phyloP scores from a whole-genome alignment of 139 green algal genomes.

The Chlorella sorokiniana region DNA sequence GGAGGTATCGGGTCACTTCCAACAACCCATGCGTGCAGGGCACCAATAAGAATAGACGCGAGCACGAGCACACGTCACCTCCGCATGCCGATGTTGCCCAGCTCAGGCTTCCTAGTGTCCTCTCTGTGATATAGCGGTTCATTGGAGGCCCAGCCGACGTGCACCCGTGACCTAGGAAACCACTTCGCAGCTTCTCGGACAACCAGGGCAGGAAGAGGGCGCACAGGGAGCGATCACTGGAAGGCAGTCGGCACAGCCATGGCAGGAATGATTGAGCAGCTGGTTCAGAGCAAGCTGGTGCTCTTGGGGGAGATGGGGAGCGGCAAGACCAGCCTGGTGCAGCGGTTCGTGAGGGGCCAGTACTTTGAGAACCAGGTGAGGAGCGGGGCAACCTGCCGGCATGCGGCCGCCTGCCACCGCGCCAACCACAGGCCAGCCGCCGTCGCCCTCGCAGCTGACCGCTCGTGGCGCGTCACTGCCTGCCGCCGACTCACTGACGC shows the following conservation, averaged over 20 bases:
- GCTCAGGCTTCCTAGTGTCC: too few relatives aligned
- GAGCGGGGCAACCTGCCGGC: neutral
- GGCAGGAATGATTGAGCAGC: slow-evolving; percentile 27
- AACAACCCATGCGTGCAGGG: too few relatives aligned
- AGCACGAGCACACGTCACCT: too few relatives aligned
- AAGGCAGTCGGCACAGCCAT: neutral
- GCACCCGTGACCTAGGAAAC: neutral
- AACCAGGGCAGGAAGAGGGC: too few relatives aligned
- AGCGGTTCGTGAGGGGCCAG: slow-evolving; percentile 96
- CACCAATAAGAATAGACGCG: too few relatives aligned
- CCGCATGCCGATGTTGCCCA: too few relatives aligned
- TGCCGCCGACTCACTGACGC: neutral
- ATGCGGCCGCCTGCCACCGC: neutral
- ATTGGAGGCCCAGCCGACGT: too few relatives aligned
- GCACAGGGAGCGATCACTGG: neutral
- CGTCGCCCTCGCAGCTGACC: neutral
- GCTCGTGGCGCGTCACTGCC: too few relatives aligned
- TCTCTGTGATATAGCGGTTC: too few relatives aligned
- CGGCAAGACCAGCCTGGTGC: slow-evolving; percentile 94
- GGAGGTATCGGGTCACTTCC: too few relatives aligned
- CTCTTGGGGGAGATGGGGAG: slow-evolving; percentile 97
- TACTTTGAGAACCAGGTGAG: slow-evolving; percentile 98
- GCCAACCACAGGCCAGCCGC: neutral
- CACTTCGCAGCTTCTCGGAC: neutral
- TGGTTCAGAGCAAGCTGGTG: slow-evolving; percentile 84